These are phyloP conservation scores for Lentinula boryana DNA, from an alignment of 768 basidiomycete species.

Conservation along the genomic window DNA sequence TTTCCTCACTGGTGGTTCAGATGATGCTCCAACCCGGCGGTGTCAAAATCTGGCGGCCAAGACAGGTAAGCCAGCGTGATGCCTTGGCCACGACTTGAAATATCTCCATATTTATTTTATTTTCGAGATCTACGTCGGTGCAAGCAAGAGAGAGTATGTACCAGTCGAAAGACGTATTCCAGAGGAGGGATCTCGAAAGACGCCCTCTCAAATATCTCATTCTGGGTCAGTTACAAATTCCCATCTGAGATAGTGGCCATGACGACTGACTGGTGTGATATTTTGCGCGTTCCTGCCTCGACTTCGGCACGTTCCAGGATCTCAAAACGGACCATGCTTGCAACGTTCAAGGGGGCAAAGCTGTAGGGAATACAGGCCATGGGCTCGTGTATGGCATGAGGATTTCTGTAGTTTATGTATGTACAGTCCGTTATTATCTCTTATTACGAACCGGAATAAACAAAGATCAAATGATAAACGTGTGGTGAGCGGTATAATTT, in stretches of 20 bases:
- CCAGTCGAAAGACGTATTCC: slow-evolving; percentile 52
- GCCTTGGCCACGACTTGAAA: neutral
- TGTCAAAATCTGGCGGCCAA: slow-evolving; percentile 90
- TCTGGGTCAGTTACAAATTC: slow-evolving; percentile 54
- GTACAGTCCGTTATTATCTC: neutral
- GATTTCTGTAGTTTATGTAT: neutral
- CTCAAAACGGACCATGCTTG: slow-evolving; percentile 61
- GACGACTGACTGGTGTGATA: slow-evolving; percentile 18
- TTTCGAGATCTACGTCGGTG: slow-evolving; percentile 70
- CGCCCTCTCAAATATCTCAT: slow-evolving; percentile 59
- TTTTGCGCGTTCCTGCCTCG: neutral
- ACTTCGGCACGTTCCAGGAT: slow-evolving; percentile 34
- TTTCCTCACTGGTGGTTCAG: slow-evolving; percentile 26
- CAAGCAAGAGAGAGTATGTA: slow-evolving; percentile 69
- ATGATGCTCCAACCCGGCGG: slow-evolving; percentile 89
- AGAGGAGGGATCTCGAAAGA: slow-evolving; percentile 49
- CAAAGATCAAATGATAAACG: slow-evolving; percentile 9
- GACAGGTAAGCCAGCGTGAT: slow-evolving; percentile 47
- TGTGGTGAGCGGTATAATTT: neutral
- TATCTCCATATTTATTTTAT: neutral
- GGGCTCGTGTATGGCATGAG: neutral
- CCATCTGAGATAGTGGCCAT: slow-evolving; percentile 27
- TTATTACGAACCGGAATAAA: neutral
- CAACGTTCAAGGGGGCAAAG: slow-evolving; percentile 52
- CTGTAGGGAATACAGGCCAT: slow-evolving; percentile 22